These are phyloP conservation scores for Salix koriyanagi DNA, from an alignment of 345 rosid genomes.

Conservation along the genomic window DNA sequence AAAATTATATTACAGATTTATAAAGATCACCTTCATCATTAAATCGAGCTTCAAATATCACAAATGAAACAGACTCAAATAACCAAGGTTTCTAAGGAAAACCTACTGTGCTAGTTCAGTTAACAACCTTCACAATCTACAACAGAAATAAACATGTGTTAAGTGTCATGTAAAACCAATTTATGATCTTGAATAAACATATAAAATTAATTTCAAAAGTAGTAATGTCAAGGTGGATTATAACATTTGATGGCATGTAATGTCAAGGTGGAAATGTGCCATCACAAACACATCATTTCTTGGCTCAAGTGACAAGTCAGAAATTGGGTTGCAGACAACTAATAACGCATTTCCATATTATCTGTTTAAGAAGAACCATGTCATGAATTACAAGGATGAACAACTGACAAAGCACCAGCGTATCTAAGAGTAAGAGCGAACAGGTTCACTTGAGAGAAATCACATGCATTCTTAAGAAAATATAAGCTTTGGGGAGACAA, in stretches of 20 bases:
- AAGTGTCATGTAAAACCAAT: not conserved
- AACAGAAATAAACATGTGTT: not conserved
- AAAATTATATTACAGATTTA: not conserved
- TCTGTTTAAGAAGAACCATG: not conserved
- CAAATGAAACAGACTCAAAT: not conserved
- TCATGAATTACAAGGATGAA: not conserved
- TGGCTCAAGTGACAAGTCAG: not conserved
- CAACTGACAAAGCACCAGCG: not conserved
- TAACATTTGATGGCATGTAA: not conserved
- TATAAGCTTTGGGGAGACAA: not conserved
- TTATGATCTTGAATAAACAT: not conserved
- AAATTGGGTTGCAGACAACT: not conserved
- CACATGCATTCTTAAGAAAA: not conserved
- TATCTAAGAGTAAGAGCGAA: not conserved
- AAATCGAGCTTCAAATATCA: slow-evolving; percentile 3
- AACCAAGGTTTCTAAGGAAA: not conserved
- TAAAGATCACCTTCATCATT: not conserved
- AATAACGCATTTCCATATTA: not conserved
- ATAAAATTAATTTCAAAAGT: not conserved
- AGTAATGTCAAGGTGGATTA: too few relatives aligned
- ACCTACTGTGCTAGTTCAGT: not conserved
- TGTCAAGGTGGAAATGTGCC: not conserved
- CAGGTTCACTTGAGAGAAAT: not conserved
- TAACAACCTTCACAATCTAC: not conserved
- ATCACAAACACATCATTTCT: not conserved